These are phyloP conservation scores for Nymphaea thermarum DNA, from an alignment of 164 flowering plant species.

Conservation along the genomic window DNA sequence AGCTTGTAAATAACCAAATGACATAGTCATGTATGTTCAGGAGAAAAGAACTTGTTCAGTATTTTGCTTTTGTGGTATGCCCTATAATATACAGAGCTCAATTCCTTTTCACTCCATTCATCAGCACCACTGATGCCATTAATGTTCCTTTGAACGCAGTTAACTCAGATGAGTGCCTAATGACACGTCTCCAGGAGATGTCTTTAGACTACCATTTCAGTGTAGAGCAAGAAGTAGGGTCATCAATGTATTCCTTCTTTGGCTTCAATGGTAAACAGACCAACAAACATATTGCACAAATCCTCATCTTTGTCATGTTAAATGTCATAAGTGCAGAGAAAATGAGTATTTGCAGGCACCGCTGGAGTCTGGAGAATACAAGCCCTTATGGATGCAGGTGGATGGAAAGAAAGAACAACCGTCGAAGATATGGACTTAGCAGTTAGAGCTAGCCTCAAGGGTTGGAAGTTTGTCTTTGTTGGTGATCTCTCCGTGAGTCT, in stretches of 20 bases:
- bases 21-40: too few species aligned
- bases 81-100: too few species aligned
- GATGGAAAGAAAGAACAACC: conserved; percentile 75
- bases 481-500: conserved; percentile 37
- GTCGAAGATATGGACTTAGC: conserved; percentile 83
- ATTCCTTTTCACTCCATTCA: neutral
- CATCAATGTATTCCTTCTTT: conserved; percentile 54
- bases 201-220: conserved; percentile 58
- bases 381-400: conserved; percentile 59
- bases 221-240: conserved; percentile 76
- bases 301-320: neutral
- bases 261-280: conserved; percentile 52
- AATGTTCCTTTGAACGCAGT: conserved; percentile 14
- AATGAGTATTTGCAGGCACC: conserved; percentile 32
- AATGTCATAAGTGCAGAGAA: neutral
- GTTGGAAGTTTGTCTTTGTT: conserved; percentile 59
- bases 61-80: too few species aligned
- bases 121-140: neutral
- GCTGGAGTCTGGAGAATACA: conserved; percentile 64
- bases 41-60: too few species aligned
- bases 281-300: neutral
- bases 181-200: conserved; percentile 69
- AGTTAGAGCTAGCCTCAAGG: conserved; percentile 60
- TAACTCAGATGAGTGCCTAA: conserved; percentile 52
- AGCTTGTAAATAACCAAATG: too few species aligned